Conservation (phyloP, 495 filamentous ascomycete genomes). For the Friedmanniomyces simplex region DNA sequence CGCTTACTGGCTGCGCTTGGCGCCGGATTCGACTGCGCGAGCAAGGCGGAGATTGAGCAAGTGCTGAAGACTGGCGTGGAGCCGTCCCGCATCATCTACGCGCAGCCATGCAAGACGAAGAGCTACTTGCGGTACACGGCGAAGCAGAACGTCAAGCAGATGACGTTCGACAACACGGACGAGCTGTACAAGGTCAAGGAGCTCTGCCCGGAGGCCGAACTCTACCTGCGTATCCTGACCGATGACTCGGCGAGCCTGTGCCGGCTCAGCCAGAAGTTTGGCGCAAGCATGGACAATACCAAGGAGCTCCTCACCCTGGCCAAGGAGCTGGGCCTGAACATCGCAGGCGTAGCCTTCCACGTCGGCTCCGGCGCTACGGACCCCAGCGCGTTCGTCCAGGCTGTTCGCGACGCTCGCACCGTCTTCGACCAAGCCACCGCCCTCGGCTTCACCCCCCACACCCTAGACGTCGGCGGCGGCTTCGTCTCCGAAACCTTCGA, state of each 20-base stretch:
- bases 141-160: slow-evolving; percentile 79
- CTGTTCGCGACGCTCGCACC: slow-evolving; percentile 73
- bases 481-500: slow-evolving; percentile 87
- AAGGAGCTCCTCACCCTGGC: slow-evolving; percentile 69
- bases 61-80: slow-evolving; percentile 76
- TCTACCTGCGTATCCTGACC: slow-evolving; percentile 87
- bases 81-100: slow-evolving; percentile 92
- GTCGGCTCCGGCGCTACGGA: slow-evolving; percentile 93
- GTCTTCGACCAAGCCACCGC: slow-evolving; percentile 82
- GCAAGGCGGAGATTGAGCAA: slow-evolving; percentile 90
- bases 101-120: slow-evolving; percentile 98
- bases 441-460: slow-evolving; percentile 71
- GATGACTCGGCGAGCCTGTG: slow-evolving; percentile 93
- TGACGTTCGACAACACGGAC: slow-evolving; percentile 98
- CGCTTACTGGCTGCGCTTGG: slow-evolving; percentile 77
- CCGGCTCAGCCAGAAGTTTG: slow-evolving; percentile 92
- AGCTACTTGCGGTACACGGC: slow-evolving; percentile 88
- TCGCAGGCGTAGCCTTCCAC: slow-evolving; percentile 95
- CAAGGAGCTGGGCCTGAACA: slow-evolving; percentile 79
- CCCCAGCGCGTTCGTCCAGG: slow-evolving; percentile 74
- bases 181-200: slow-evolving; percentile 96
- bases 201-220: slow-evolving; percentile 75
- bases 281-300: slow-evolving; percentile 74
- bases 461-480: slow-evolving; percentile 88
- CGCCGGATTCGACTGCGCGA: slow-evolving; percentile 96